Evolutionary conservation across 1,284 basidiomycete species (phyloP), one percentile per base, ranked within the genome.

Genomic region (Mycena sp.): DNA sequence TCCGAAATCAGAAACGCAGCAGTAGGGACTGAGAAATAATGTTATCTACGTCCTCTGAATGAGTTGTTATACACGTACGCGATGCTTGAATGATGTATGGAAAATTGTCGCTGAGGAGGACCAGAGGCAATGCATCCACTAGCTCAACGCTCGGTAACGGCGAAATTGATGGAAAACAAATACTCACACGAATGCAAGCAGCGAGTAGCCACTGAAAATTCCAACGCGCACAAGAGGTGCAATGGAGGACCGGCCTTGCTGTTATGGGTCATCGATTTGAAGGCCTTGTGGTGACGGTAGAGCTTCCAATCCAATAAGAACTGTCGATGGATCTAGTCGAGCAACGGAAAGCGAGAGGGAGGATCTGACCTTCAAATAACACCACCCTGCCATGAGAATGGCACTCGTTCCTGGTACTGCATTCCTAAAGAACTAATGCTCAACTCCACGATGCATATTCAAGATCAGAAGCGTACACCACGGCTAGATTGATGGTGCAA

Each of bases 281-380:
- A 48, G 3, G 35, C 35, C 23, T 48, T 46, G 35, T 45, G 30
- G 23, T 21, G 50, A n/a, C 43, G 51, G 29, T 46, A 53, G 11
- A 60, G 50, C 43, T 52, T 46, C n/a, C 40, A 60, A 19, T 16
- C 50, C 58, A 12, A 52, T 53, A 32, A 60, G 58, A 17, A 60
- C 58, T 60, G 25, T 6, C 23, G 28, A 4, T 10, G 12, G 19
- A 28, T 37, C 4, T 37, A 25, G n/a, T 35, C 17, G 23, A 29
- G 12, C 9, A 21, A 4, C 9, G 11, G n/a, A 23, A 23, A 38
- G 19, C 11, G 14, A 25, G n/a, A 19, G 14, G 32, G 28, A 21
- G 3, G 7, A n/a, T 14, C 21, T 19, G 6, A 60, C 58, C 40
- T 41, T 60, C 50, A 14, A 60, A 40, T 2, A 60, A 6, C 14